Evolutionary conservation across 1,284 basidiomycete genomes (phyloP), one percentile per base, ranked within the genome.

Genomic region (Boletus subluridellus): DNA sequence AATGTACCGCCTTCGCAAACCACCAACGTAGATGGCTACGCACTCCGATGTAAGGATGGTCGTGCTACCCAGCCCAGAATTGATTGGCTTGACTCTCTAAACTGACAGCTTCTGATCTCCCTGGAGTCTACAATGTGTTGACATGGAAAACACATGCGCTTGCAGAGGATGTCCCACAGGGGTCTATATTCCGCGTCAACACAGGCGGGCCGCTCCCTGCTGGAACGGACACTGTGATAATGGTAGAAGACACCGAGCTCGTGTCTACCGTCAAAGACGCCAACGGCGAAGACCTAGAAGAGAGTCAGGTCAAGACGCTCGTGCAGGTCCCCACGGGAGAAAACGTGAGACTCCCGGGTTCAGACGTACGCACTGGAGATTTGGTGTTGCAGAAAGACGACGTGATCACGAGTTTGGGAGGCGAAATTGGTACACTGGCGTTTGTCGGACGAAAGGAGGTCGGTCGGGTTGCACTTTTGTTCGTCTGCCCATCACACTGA

Each of bases 1-100:
- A 78, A 92, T 65, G 78, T 89, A 2, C 90, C 90, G 3, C 68
- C 72, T 12, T 80, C 80, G 0, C 73, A 77, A 5, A 92, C 90
- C 0, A 94, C 92, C 7, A 95, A 86, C 61, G 91, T 94, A 11
- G 93, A 95, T 69, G 94, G 93, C 1, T 95, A 95, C 69, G 94
- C 93, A 2, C 72, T 94, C 2, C 77, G 81, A 64, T 85, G 89
- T 90, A 68, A 60, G 50, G 82, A 60, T 26, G 42, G 17, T 14
- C 24, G 6, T 21, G 3, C 39, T 32, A 53, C 26, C 12, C 46
- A 14, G 8, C 12, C 49, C 32, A 1, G 24, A 45, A 10, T 24
- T 11, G 1, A 47, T 47, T 21, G 24, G 7, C 7, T 30, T 69
- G 34, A 70, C 54, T 5, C 35, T 32, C 32, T 26, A 5, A 8